Evolutionary conservation across 2,329 filamentous ascomycete genomes (phyloP), one percentile per base, ranked within the genome.

Genomic region (Colletotrichum karsti): DNA sequence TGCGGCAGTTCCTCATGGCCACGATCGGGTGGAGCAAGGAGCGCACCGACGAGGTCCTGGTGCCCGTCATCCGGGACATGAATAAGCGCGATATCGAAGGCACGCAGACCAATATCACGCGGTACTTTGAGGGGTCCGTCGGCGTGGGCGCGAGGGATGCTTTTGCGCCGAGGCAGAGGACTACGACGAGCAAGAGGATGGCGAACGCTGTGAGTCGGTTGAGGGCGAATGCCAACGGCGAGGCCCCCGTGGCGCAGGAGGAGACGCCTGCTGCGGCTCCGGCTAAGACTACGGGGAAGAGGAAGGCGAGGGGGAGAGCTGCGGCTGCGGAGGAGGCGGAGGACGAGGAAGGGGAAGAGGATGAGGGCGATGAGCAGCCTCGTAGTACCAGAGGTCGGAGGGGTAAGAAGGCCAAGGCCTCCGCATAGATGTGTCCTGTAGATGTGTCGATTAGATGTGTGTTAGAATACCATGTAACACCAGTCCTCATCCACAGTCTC

Each of bases 41-140:
- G 78, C 87, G 94, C 7, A 98, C 95, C 0, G 96, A 99, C 75
- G 96, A 99, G 79, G 93, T 99, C 2, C 87, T 99, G 2, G 93
- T 99, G 1, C 96, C 96, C 0, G 97, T 99, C 1, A 96, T 99
- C 70, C 88, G 91, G 63, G 96, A 99, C 75, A 97, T 99, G 93
- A 98, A 98, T 77, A 88, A 90, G 4, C 87, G 96, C 41, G 92
- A 93, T 71, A 86, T 90, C 28, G 96, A 98, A 81, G 96, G 96
- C 7, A 98, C 95, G 18, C 96, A 99, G 83, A 91, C 90, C 66
- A 99, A 99, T 73, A 97, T 99, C 72, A 99, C 96, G n/a, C 86
- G 91, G 24, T 99, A 91, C 78, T 98, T 98, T 77, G 88, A 90
- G 12, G 95, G 95, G 0, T 81, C 83, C 5, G 90, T 94, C 0